Percentiles rank a stretch among this genome's conserved stretches.
Evolutionary conservation across 805 yeast species (phyloP).

Genomic region (Spathaspora hagerdaliae): DNA sequence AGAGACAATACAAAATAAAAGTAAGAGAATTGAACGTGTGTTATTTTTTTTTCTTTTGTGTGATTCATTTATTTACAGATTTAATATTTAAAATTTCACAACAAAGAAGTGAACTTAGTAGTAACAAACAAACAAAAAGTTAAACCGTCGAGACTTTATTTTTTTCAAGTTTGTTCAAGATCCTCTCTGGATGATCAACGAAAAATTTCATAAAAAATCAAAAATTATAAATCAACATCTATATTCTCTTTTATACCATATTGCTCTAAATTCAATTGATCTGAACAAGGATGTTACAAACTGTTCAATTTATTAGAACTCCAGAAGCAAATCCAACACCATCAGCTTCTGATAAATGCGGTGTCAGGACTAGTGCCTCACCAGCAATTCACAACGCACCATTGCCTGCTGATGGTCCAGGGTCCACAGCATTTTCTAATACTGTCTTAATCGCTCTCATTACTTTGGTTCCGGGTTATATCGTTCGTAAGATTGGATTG

Average conservation of each 20-base stretch:
- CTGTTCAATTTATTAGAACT: conserved; percentile 56
- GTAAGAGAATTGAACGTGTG: too few relatives aligned
- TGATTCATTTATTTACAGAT: too few relatives aligned
- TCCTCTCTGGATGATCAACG: not conserved
- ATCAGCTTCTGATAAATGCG: conserved; percentile 28
- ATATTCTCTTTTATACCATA: not conserved
- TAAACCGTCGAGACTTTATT: not conserved
- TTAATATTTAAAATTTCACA: too few relatives aligned
- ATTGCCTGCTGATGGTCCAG: conserved; percentile 89
- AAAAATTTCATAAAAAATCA: too few relatives aligned
- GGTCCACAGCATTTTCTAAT: conserved; percentile 73
- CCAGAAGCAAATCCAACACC: conserved; percentile 21
- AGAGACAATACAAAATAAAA: too few relatives aligned
- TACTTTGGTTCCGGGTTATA: conserved; percentile 55
- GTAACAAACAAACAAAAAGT: not conserved
- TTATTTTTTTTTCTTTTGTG: too few relatives aligned
- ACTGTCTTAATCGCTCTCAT: conserved; percentile 45
- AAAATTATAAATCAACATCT: not conserved
- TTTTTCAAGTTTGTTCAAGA: not conserved
- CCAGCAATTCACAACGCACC: conserved; percentile 85
- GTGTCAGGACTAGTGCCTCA: conserved; percentile 36
- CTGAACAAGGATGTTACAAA: conserved; percentile 25
- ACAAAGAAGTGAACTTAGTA: too few relatives aligned
- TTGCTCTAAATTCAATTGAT: not conserved
- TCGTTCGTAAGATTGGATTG: conserved; percentile 63